Conservation (phyloP, 257 asterid species). For the Agastache rugosa region DNA sequence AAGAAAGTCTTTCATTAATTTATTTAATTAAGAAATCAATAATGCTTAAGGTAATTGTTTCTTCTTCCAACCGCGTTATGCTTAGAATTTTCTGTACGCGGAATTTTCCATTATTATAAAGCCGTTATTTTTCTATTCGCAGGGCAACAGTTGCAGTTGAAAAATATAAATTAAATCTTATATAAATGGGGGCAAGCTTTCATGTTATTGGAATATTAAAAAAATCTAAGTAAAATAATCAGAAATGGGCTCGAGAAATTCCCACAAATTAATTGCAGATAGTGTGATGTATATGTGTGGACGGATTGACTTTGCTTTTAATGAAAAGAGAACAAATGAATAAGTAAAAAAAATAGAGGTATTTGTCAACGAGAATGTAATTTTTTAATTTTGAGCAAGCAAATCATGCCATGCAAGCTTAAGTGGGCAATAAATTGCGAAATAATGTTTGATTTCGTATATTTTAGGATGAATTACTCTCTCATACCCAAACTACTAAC, state of each 20-base stretch:
- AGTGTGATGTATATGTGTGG: constrained; percentile 4
- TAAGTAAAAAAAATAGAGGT: constrained; percentile 2
- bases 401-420: too few species aligned
- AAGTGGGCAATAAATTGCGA: too few species aligned
- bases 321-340: not conserved
- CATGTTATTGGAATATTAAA: not conserved
- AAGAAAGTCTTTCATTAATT: constrained; percentile 27
- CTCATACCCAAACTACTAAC: too few species aligned
- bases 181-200: not conserved
- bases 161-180: not conserved
- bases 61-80: constrained; percentile 35
- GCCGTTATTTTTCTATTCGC: not conserved
- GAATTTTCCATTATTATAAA: constrained; percentile 23
- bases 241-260: constrained; percentile 55
- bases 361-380: constrained; percentile 26
- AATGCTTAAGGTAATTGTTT: constrained; percentile 6
- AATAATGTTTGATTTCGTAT: too few species aligned
- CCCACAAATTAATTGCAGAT: constrained; percentile 16
- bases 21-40: constrained; percentile 3
- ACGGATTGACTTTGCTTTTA: constrained; percentile 30
- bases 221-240: constrained; percentile 1
- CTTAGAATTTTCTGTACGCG: constrained; percentile 34
- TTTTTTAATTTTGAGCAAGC: not conserved
- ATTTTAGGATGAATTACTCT: too few species aligned
- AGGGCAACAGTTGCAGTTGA: constrained; percentile 4